phyloP scores from a whole-genome alignment of 2,329 filamentous ascomycete species.

The Monosporascus sp. region DNA sequence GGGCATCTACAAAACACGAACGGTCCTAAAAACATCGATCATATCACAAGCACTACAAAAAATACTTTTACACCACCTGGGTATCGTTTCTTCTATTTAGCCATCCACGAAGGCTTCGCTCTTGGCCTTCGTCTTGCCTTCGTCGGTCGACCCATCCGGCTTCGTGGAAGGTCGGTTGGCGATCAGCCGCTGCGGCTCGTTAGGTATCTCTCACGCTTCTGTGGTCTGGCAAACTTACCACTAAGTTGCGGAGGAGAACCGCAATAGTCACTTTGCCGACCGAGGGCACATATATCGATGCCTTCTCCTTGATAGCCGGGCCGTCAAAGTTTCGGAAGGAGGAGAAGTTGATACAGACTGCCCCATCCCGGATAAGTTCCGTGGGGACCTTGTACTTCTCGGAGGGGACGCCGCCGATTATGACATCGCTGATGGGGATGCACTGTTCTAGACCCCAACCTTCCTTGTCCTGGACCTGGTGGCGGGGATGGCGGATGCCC shows the following conservation, averaged over 20 bases:
- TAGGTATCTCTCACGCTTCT: slow-evolving; percentile 12
- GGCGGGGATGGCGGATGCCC: slow-evolving; percentile 77
- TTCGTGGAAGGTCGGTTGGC: slow-evolving; percentile 41
- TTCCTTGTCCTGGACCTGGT: slow-evolving; percentile 80
- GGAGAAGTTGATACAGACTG: slow-evolving; percentile 98
- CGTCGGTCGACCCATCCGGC: slow-evolving; percentile 28
- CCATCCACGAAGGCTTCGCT: slow-evolving; percentile 26
- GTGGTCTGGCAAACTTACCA: slow-evolving; percentile 53
- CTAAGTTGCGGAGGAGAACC: slow-evolving; percentile 78
- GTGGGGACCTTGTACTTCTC: slow-evolving; percentile 87
- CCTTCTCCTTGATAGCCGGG: slow-evolving; percentile 86
- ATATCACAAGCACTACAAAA: no score
- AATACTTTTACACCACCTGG: not conserved
- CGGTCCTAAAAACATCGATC: no score
- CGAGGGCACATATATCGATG: slow-evolving; percentile 92
- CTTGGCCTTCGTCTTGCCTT: slow-evolving; percentile 25
- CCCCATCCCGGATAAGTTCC: slow-evolving; percentile 77
- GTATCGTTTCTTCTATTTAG: slow-evolving; percentile 10
- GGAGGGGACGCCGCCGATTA: slow-evolving; percentile 87
- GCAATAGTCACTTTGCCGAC: slow-evolving; percentile 98
- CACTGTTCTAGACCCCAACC: slow-evolving; percentile 76
- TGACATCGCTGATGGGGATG: slow-evolving; percentile 82
- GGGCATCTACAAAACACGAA: not conserved
- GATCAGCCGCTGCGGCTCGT: slow-evolving; percentile 40
- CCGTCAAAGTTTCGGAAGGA: slow-evolving; percentile 89